Conservation (phyloP, 495 filamentous ascomycete species). For the Pyronema omphalodes region DNA sequence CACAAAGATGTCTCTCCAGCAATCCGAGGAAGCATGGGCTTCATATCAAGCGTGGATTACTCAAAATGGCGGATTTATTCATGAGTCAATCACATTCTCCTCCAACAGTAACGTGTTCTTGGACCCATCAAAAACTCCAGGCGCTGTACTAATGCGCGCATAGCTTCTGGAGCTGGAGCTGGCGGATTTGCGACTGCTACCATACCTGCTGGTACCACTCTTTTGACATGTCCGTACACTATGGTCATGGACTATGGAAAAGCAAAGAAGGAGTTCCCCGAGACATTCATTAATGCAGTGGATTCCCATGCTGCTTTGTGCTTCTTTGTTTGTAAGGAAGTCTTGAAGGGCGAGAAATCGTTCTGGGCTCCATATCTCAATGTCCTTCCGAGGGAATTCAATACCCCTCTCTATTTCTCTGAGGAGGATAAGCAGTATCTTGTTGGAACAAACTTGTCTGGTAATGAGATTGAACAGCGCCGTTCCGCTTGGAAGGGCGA, state of each 20-base stretch:
- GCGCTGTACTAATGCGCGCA: neutral
- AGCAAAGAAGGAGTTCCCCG: conserved; percentile 8
- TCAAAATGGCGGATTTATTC: conserved; percentile 16
- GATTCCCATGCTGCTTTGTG: conserved; percentile 20
- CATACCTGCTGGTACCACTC: conserved; percentile 7
- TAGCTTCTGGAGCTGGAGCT: neutral
- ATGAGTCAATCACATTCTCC: conserved; percentile 13
- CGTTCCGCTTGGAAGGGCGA: conserved; percentile 32
- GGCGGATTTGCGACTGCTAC: conserved; percentile 6
- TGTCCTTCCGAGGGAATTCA: conserved; percentile 36
- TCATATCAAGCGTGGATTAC: conserved; percentile 7
- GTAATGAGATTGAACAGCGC: conserved; percentile 29
- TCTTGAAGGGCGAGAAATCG: conserved; percentile 29
- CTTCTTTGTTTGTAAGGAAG: conserved; percentile 43
- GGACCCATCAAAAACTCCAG: neutral
- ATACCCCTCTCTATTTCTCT: conserved; percentile 36
- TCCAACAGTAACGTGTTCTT: neutral
- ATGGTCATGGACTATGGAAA: conserved; percentile 14
- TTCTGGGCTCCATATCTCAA: conserved; percentile 47
- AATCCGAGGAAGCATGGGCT: neutral
- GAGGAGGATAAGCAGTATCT: conserved; percentile 40
- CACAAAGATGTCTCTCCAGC: no score
- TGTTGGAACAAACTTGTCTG: conserved; percentile 38
- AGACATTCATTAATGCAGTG: conserved; percentile 6
- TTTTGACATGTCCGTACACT: conserved; percentile 17